phyloP scores from a whole-genome alignment of 2,329 filamentous ascomycete species.

The Exserohilum rostratum region DNA sequence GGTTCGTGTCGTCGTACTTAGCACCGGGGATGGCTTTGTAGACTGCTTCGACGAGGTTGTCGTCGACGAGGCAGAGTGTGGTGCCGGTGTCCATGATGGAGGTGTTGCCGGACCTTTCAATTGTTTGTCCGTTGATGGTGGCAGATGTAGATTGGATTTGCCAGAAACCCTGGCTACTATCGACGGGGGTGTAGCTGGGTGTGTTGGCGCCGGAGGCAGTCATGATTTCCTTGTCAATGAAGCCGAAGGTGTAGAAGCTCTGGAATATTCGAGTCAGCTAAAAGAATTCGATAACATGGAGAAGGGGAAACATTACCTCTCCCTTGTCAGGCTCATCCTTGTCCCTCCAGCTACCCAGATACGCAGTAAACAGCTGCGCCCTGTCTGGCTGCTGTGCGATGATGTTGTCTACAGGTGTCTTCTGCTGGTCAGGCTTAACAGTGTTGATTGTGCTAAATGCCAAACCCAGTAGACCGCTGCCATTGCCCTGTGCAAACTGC shows the following conservation, averaged over 20 bases:
- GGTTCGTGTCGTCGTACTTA: conserved; percentile 53
- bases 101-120: conserved; percentile 35
- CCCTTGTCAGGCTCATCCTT: conserved; percentile 25
- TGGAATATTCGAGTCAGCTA: background rate
- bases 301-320: background rate
- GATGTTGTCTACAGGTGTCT: conserved; percentile 64
- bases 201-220: conserved; percentile 58
- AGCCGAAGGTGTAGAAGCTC: conserved; percentile 55
- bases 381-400: conserved; percentile 14
- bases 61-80: conserved; percentile 65
- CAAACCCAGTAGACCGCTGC: conserved; percentile 64
- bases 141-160: conserved; percentile 60
- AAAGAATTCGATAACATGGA: rapidly evolving
- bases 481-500: conserved; percentile 58
- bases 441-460: conserved; percentile 65
- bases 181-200: conserved; percentile 61
- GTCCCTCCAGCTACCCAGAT: conserved; percentile 29
- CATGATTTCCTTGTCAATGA: conserved; percentile 55
- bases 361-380: conserved; percentile 24
- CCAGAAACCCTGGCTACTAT: conserved; percentile 67
- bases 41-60: conserved; percentile 61
- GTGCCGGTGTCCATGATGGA: conserved; percentile 71
- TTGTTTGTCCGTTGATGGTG: conserved; percentile 53
- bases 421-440: conserved; percentile 56
- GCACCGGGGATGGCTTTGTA: conserved; percentile 64